Conservation (phyloP, 164 flowering plant species). For the Chloranthus sessilifolius region DNA sequence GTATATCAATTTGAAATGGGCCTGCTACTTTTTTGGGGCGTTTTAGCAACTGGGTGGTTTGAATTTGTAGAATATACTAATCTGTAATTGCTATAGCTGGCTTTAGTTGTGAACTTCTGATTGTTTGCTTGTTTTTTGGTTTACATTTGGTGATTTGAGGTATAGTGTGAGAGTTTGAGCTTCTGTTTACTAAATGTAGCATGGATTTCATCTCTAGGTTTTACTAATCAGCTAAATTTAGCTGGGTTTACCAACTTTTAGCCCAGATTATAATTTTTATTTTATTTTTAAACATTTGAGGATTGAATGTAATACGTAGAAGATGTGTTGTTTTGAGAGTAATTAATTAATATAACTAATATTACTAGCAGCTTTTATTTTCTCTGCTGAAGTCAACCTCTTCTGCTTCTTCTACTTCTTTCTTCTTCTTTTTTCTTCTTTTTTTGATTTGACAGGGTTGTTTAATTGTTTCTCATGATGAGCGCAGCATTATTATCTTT, state of each 20-base stretch:
- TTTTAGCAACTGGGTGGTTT: background rate
- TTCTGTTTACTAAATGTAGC: too few relatives aligned
- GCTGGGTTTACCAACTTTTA: too few relatives aligned
- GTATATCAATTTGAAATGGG: slow-evolving; percentile 14
- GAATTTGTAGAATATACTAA: slow-evolving; percentile 9
- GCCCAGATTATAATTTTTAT: too few relatives aligned
- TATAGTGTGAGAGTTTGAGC: slow-evolving; percentile 4
- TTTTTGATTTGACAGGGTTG: background rate
- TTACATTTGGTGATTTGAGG: slow-evolving; percentile 4
- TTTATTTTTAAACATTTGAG: too few relatives aligned
- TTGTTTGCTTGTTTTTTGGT: background rate
- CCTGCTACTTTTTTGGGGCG: too few relatives aligned
- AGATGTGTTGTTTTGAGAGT: too few relatives aligned
- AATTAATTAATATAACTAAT: too few relatives aligned
- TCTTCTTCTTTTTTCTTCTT: background rate
- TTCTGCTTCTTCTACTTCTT: background rate
- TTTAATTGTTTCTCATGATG: slow-evolving; percentile 1
- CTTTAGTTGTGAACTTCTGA: background rate
- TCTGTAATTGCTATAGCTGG: too few relatives aligned
- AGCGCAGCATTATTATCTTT: too few relatives aligned
- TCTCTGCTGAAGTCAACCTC: background rate
- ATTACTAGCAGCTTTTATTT: slow-evolving; percentile 4
- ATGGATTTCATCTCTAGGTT: too few relatives aligned
- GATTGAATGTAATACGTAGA: too few relatives aligned
- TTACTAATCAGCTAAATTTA: too few relatives aligned